Percentiles rank a stretch among this genome's conserved stretches.
phyloP scores from a whole-genome alignment of 192 early-diverging fungal genomes.

The Linnemannia hyalina region DNA sequence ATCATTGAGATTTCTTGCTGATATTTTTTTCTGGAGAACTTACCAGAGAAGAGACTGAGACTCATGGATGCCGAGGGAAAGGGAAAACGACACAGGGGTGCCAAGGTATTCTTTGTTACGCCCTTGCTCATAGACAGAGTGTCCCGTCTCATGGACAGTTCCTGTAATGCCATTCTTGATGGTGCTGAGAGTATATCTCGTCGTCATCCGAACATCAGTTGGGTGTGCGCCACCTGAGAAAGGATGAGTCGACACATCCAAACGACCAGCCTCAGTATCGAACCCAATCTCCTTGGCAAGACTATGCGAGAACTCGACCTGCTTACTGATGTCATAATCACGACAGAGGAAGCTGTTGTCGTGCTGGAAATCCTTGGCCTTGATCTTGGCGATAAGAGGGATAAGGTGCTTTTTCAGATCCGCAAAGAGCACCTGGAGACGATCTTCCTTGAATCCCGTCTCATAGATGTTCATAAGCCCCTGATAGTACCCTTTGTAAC shows the following conservation, averaged over 20 bases:
- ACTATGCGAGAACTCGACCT: slow-evolving; percentile 42
- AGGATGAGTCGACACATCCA: slow-evolving; percentile 57
- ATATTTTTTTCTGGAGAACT: neutral
- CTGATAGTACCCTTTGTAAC: slow-evolving; percentile 56
- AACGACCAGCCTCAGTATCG: slow-evolving; percentile 53
- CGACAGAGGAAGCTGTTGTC: slow-evolving; percentile 31
- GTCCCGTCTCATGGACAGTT: slow-evolving; percentile 59
- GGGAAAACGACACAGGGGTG: slow-evolving; percentile 34
- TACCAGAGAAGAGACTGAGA: slow-evolving; percentile 58
- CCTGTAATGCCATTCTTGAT: slow-evolving; percentile 46
- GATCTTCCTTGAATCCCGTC: slow-evolving; percentile 54
- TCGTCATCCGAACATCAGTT: slow-evolving; percentile 59
- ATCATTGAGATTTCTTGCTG: neutral
- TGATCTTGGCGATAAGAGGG: slow-evolving; percentile 57
- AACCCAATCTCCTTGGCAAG: slow-evolving; percentile 57
- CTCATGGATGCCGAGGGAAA: slow-evolving; percentile 56
- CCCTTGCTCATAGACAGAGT: slow-evolving; percentile 59
- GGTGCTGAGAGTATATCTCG: slow-evolving; percentile 41
- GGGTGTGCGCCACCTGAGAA: slow-evolving; percentile 51
- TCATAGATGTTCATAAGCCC: slow-evolving; percentile 51
- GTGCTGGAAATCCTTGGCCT: slow-evolving; percentile 56
- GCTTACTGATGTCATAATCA: slow-evolving; percentile 53
- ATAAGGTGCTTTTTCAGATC: slow-evolving; percentile 51
- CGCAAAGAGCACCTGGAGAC: slow-evolving; percentile 38
- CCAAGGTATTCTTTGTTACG: slow-evolving; percentile 35